Evolutionary conservation across 768 basidiomycete genomes (phyloP), one percentile per base, ranked within the genome.

Genomic region (Kwoniella sp.): DNA sequence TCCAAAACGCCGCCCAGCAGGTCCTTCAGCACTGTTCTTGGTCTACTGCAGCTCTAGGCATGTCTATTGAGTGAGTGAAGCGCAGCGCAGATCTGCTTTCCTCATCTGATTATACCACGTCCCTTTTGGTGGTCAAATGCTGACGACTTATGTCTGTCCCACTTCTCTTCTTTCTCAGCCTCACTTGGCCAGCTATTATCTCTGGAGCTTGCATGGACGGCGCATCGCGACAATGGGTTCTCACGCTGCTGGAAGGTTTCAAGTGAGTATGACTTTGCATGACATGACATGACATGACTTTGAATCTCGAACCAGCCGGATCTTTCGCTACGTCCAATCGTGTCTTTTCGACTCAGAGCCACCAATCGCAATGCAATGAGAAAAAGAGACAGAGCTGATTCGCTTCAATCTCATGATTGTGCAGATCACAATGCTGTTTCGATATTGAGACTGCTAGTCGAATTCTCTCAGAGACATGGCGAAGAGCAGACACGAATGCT

Each of bases 151-250:
- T n/a, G n/a, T n/a, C n/a, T n/a, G n/a, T n/a, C n/a, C n/a, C n/a
- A n/a, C n/a, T n/a, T n/a, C 15, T 1, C 59, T 29, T 48, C 10
- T 1, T 15, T 52, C 3, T 36, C 21, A 76, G 75, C 46, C 53
- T 78, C 17, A 72, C 72, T 9, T 78, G 77, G 77, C 77, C 77
- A 6, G 74, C 74, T 10, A 76, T 78, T 65, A 78, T 78, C 27
- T 73, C 72, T 30, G 74, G 71, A 33, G 72, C 69, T 8, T 71
- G 72, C n/a, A 63, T 78, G 2, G 65, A 64, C 10, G 63, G 65
- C 15, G 57, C 68, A 3, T 59, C 67, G 12, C 58, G 77, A 46
- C 63, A 69, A 55, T 76, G 74, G 77, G 63, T 74, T 3, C 54
- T 73, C 49, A 76, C 71, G 10, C 65, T 78, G 22, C 62, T 76